Percentiles rank a stretch among this genome's conserved stretches.
phyloP scores from a whole-genome alignment of 2,329 filamentous ascomycete genomes.

The Hortaea werneckii region DNA sequence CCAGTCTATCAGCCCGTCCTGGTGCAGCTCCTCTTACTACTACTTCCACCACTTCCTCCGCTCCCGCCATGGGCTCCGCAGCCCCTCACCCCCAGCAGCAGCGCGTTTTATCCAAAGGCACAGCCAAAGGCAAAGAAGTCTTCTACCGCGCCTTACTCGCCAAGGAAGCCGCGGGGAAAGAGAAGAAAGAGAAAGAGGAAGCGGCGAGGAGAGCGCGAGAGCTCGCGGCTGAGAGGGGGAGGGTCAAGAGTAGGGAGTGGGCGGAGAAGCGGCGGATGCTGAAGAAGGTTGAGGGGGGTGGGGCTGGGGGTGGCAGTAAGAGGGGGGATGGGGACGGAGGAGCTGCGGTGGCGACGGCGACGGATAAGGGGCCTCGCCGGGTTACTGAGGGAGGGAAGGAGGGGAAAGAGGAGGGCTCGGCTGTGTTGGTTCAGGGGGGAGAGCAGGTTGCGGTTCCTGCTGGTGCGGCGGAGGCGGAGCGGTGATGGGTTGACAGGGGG shows the following conservation, averaged over 20 bases:
- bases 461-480: no score
- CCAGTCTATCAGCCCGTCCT: background rate
- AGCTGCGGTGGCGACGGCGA: no score
- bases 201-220: conserved; percentile 37
- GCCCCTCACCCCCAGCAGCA: no score
- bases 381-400: background rate
- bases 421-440: background rate
- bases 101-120: conserved; percentile 15
- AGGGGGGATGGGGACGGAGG: no score
- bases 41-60: no score
- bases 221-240: conserved; percentile 36
- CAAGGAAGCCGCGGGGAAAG: conserved; percentile 30
- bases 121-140: conserved; percentile 35
- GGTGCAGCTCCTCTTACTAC: background rate
- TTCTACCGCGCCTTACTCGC: conserved; percentile 35
- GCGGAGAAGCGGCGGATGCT: conserved; percentile 41
- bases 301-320: no score
- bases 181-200: conserved; percentile 38
- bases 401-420: background rate
- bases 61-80: no score
- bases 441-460: background rate
- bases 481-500: background rate
- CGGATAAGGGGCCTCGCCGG: background rate
- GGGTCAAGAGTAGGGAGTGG: conserved; percentile 38
- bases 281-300: no score